These are phyloP conservation scores for Thalia dealbata DNA, from an alignment of 176 grass and related monocot species.

Conservation along the genomic window DNA sequence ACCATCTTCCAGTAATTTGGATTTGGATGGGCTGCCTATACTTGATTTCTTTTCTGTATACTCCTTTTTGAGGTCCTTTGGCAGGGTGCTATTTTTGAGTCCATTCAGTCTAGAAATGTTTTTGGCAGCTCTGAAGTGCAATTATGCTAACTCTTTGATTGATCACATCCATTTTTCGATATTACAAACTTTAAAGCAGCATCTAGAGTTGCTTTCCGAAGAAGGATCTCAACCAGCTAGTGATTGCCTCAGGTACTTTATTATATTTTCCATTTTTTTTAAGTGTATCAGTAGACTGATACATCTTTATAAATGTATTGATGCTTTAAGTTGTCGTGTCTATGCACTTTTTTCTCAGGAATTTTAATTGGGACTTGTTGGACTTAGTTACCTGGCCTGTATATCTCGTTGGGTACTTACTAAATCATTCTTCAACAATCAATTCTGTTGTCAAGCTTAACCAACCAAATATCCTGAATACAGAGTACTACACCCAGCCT, in stretches of 20 bases:
- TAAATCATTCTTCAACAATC: constrained; percentile 53
- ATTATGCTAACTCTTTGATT: constrained; percentile 52
- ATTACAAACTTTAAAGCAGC: constrained; percentile 59
- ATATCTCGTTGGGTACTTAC: constrained; percentile 77
- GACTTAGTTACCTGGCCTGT: constrained; percentile 93
- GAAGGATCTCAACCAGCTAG: constrained; percentile 65
- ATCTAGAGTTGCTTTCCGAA: constrained; percentile 52
- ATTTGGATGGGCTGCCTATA: constrained; percentile 57
- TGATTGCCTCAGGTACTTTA: constrained; percentile 67
- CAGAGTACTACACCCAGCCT: constrained; percentile 73
- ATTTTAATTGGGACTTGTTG: constrained; percentile 91
- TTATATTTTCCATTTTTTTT: background rate
- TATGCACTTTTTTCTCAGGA: constrained; percentile 45
- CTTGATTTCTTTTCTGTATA: constrained; percentile 81
- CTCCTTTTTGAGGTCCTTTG: constrained; percentile 75
- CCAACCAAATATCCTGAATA: constrained; percentile 50
- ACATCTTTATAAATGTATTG: background rate
- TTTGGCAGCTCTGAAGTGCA: constrained; percentile 34
- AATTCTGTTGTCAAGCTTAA: constrained; percentile 54
- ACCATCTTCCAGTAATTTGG: constrained; percentile 45
- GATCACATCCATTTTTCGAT: constrained; percentile 86
- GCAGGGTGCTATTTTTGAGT: constrained; percentile 61
- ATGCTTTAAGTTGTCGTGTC: background rate
- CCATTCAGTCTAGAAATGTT: constrained; percentile 66
- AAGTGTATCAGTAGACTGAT: background rate